Evolutionary conservation across 2,329 filamentous ascomycete species (phyloP), one percentile per base, ranked within the genome.

Genomic region (Paecilomyces sp.): DNA sequence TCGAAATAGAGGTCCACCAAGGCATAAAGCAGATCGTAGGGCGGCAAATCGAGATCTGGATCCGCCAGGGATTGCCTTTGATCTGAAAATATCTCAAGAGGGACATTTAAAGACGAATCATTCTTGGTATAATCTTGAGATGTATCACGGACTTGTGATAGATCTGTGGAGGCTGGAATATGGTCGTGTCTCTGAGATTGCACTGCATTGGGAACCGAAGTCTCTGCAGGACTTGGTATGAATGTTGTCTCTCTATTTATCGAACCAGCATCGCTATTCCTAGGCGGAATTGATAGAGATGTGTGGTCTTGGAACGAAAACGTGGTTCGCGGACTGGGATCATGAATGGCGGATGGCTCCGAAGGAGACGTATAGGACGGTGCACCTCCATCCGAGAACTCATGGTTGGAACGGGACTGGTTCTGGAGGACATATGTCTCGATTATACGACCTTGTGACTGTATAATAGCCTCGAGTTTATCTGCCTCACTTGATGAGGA

Each of bases 1-100:
- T 90, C 89, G 68, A 92, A 92, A 70, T 90, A 92, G 0, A 91
- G 79, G 66, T 91, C 88, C 6, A 88, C 88, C 11, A 92, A 75
- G 1, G 86, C 82, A 67, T 91, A 91, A 0, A 91, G 76, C 5
- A 91, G 76, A 68, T 91, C 88, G 66, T 91, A 90, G 1, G 88
- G 88, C 1, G 89, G 89, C 30, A 92, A 81, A 60, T 89, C 88
- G 56, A 87, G 82, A 65, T 90, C 87, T 2, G 83, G 77, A 60
- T 76, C 70, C 15, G 70, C 22, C 72, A 80, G 61, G 73, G 76
- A 63, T 78, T 80, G 54, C 73, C 74, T 71, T 74, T 81, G 62
- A 71, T 76, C 74, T 54, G 82, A 77, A 9, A 81, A 75, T 30
- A 87, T 79, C 58, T 80, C 82, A 25, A 86, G 76, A 0, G 87